phyloP scores from a whole-genome alignment of 768 basidiomycete genomes.

The Multifurca ochricompacta region DNA sequence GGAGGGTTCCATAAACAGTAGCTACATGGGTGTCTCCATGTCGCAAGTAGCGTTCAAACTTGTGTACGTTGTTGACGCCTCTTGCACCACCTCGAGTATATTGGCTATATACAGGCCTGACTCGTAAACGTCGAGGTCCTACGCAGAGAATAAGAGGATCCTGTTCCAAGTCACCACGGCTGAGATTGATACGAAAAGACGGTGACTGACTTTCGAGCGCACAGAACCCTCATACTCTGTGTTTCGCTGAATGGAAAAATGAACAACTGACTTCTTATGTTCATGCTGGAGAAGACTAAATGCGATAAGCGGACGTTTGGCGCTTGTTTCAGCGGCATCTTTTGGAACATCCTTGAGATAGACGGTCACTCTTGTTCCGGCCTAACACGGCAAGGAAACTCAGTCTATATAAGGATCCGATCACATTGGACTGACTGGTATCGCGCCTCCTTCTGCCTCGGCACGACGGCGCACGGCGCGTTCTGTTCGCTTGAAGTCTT shows the following conservation, averaged over 20 bases:
- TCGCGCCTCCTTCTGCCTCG: slow-evolving; percentile 48
- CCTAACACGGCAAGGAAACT: slow-evolving; percentile 36
- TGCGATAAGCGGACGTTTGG: slow-evolving; percentile 46
- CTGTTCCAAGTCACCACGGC: slow-evolving; percentile 30
- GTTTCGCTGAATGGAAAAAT: slow-evolving; percentile 90
- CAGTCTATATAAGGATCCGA: background rate
- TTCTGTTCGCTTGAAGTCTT: slow-evolving; percentile 86
- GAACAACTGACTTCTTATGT: slow-evolving; percentile 88
- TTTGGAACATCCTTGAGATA: slow-evolving; percentile 69
- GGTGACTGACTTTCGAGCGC: slow-evolving; percentile 66
- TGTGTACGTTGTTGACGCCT: slow-evolving; percentile 95
- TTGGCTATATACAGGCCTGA: slow-evolving; percentile 89
- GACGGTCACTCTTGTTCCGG: slow-evolving; percentile 74
- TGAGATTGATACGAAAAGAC: background rate
- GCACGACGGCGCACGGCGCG: slow-evolving; percentile 57
- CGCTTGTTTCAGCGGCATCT: slow-evolving; percentile 36
- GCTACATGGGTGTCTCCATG: slow-evolving; percentile 78
- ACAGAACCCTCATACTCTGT: slow-evolving; percentile 89
- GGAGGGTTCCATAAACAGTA: slow-evolving; percentile 82
- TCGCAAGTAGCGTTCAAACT: slow-evolving; percentile 84
- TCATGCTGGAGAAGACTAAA: slow-evolving; percentile 90
- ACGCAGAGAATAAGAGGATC: slow-evolving; percentile 85
- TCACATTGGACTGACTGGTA: slow-evolving; percentile 47
- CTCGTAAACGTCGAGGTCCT: slow-evolving; percentile 76
- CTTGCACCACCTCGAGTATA: slow-evolving; percentile 85